These are phyloP conservation scores for Leishmania major DNA, from an alignment of 208 protist genomes.

Conservation along the genomic window DNA sequence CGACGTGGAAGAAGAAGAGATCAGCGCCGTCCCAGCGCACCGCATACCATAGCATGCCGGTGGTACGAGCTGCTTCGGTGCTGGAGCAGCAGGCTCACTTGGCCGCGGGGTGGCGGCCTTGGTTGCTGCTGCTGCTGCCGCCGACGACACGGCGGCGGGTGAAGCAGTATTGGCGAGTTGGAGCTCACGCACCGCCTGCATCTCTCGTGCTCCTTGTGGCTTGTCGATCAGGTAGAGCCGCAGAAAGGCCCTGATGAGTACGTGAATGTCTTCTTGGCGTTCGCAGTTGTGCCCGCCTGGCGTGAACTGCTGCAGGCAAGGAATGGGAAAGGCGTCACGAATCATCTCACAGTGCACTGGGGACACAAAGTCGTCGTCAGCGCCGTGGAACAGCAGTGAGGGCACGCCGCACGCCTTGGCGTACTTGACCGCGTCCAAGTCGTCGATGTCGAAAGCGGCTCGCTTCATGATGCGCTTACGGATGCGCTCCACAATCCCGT, in stretches of 20 bases:
- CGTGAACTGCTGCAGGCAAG: constrained; percentile 76
- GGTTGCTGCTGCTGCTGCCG: neutral
- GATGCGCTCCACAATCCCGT: constrained; percentile 81
- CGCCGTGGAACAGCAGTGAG: constrained; percentile 90
- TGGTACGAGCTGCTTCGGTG: neutral
- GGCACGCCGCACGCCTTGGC: constrained; percentile 85
- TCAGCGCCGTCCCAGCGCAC: neutral
- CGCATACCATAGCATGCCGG: neutral
- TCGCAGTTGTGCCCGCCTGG: constrained; percentile 94
- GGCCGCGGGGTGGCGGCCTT: neutral
- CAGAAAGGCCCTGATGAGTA: constrained; percentile 85
- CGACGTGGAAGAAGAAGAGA: neutral
- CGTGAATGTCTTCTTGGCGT: constrained; percentile 73
- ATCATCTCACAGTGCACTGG: constrained; percentile 81
- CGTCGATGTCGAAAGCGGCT: constrained; percentile 94
- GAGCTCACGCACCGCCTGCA: constrained; percentile 6
- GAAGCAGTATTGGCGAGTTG: neutral
- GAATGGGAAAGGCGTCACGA: constrained; percentile 49
- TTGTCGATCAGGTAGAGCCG: constrained; percentile 80
- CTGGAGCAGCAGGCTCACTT: neutral
- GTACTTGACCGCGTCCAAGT: constrained; percentile 86
- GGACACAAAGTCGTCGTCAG: constrained; percentile 92
- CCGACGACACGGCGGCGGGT: neutral
- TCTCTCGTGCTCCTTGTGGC: constrained; percentile 26
- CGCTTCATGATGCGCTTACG: constrained; percentile 85